Conservation (phyloP, 345 rosid species). For the Erucastrum elatum region DNA sequence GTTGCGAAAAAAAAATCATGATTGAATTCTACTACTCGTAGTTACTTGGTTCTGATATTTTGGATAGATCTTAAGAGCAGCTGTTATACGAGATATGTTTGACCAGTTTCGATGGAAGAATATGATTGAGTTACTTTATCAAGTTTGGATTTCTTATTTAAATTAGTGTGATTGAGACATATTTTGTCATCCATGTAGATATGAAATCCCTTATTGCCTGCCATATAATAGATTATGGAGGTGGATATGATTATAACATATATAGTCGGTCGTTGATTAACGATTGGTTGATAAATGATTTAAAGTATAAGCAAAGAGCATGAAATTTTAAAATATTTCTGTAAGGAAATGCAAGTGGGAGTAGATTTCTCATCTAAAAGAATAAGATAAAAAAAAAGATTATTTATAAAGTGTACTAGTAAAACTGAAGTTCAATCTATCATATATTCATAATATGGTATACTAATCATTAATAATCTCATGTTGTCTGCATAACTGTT, state of each 20-base stretch:
- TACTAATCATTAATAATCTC: background rate
- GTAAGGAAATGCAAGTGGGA: conserved; percentile 17
- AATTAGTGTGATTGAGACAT: background rate
- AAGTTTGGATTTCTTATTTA: background rate
- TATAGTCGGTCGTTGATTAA: background rate
- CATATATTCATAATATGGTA: background rate
- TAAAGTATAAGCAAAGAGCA: conserved; percentile 3
- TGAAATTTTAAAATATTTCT: background rate
- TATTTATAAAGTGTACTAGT: background rate
- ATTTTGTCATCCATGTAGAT: background rate
- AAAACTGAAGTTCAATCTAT: background rate
- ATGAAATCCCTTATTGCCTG: background rate
- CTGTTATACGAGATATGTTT: background rate
- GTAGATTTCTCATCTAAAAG: conserved; percentile 5
- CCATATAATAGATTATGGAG: background rate
- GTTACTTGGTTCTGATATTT: background rate
- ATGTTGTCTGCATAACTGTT: background rate
- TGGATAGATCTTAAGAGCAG: background rate
- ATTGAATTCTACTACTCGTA: background rate
- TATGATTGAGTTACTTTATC: background rate
- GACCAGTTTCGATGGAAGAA: background rate
- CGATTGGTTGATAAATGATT: conserved; percentile 15
- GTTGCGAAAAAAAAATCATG: background rate
- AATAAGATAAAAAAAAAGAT: conserved; percentile 18
- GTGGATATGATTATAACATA: background rate